Percentiles rank a stretch among this genome's conserved stretches.
These are phyloP conservation scores for Trichoderma arundinaceum DNA, from an alignment of 2,329 filamentous ascomycete genomes.

Conservation along the genomic window DNA sequence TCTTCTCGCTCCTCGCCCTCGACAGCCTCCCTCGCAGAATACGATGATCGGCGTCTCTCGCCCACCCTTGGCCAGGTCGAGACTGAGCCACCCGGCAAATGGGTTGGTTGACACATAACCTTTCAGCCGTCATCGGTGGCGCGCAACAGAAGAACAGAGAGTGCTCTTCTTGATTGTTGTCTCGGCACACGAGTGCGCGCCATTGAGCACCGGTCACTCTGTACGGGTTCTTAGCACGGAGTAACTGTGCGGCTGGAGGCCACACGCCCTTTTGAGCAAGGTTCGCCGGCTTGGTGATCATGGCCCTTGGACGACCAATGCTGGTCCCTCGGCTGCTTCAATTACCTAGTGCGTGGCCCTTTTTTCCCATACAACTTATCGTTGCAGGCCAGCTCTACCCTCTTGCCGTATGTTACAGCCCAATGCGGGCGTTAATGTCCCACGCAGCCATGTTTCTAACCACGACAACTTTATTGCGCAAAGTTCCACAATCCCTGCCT, in stretches of 20 bases:
- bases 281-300: conserved; percentile 16
- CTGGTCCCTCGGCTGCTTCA: conserved; percentile 12
- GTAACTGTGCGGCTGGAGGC: background rate
- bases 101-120: conserved; percentile 5
- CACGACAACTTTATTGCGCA: conserved; percentile 21
- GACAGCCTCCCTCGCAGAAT: conserved; percentile 10
- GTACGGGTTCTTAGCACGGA: conserved; percentile 4
- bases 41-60: conserved; percentile 25
- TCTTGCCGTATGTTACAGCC: background rate
- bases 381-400: background rate
- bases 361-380: background rate
- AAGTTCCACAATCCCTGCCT: conserved; percentile 17
- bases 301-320: conserved; percentile 1
- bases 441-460: conserved; percentile 24
- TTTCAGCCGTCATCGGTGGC: conserved; percentile 15
- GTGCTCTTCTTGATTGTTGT: background rate
- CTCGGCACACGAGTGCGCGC: conserved; percentile 2
- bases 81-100: conserved; percentile 17
- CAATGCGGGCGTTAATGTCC: conserved; percentile 25
- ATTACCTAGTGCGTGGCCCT: conserved; percentile 16
- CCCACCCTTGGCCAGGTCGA: conserved; percentile 23
- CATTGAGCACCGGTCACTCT: background rate
- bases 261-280: conserved; percentile 12
- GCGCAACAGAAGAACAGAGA: conserved; percentile 1
- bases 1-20: background rate